Conservation (phyloP, 257 asterid species). For the Solanum pennellii region DNA sequence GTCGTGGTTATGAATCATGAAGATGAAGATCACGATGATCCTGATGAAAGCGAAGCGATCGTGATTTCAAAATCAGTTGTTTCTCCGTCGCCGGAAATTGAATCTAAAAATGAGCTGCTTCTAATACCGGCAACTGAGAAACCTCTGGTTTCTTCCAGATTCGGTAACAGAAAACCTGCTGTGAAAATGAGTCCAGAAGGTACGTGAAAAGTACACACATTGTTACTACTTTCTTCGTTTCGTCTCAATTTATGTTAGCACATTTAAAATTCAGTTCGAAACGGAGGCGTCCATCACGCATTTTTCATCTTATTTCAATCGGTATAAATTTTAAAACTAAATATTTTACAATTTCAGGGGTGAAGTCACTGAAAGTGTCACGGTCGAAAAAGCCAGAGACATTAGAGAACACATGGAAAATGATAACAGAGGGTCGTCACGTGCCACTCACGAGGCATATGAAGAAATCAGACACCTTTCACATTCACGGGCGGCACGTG, state of each 20-base stretch:
- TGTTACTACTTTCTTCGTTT: neutral
- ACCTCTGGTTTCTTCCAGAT: conserved; percentile 35
- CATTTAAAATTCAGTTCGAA: neutral
- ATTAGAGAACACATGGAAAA: conserved; percentile 73
- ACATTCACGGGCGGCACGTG: conserved; percentile 10
- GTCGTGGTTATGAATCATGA: neutral
- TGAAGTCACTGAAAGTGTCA: conserved; percentile 24
- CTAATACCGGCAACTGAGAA: conserved; percentile 30
- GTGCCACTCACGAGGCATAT: conserved; percentile 41
- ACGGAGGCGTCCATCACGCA: neutral
- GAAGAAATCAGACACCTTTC: conserved; percentile 41
- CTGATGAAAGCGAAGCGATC: conserved; percentile 10
- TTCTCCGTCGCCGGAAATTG: conserved; percentile 2
- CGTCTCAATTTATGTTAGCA: neutral
- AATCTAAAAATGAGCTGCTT: conserved; percentile 9
- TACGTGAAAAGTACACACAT: neutral
- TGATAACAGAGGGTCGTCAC: conserved; percentile 57
- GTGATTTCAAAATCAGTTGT: neutral
- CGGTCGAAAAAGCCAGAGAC: conserved; percentile 41
- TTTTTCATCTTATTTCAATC: neutral
- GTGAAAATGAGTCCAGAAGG: conserved; percentile 36
- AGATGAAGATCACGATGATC: conserved; percentile 3
- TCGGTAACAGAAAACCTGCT: conserved; percentile 26
- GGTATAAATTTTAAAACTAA: neutral
- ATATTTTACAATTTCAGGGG: conserved; percentile 7